Conservation (phyloP, 2,329 filamentous ascomycete genomes). For the Stylonectria norvegica region DNA sequence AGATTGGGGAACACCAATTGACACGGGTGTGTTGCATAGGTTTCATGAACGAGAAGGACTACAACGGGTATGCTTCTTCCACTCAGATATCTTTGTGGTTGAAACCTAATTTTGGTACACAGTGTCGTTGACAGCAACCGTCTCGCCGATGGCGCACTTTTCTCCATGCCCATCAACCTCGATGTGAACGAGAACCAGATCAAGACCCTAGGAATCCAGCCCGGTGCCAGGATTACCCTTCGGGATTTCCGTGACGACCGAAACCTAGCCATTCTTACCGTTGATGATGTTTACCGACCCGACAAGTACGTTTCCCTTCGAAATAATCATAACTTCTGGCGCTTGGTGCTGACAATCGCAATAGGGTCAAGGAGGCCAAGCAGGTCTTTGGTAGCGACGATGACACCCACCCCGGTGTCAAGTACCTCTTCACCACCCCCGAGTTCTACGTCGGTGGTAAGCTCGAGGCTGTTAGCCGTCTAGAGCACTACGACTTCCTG, state of each 20-base stretch:
- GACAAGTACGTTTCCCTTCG: constrained; percentile 69
- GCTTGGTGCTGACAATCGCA: constrained; percentile 16
- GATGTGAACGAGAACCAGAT: constrained; percentile 76
- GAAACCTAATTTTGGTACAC: constrained; percentile 27
- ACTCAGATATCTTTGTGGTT: too few species aligned
- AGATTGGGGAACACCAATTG: constrained; percentile 12
- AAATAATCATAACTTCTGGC: neutral
- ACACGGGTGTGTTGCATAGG: constrained; percentile 50
- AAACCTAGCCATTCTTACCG: constrained; percentile 90
- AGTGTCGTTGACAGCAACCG: constrained; percentile 88
- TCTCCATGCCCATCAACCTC: constrained; percentile 95
- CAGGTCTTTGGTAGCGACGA: constrained; percentile 92
- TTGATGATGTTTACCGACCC: constrained; percentile 92
- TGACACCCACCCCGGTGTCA: constrained; percentile 86
- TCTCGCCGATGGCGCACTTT: constrained; percentile 83
- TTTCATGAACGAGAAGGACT: constrained; percentile 97
- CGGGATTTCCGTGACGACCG: constrained; percentile 95
- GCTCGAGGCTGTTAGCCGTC: constrained; percentile 88
- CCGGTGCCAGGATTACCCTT: constrained; percentile 79
- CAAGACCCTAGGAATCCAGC: constrained; percentile 69
- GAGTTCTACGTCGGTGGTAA: constrained; percentile 96
- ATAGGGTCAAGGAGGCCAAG: constrained; percentile 80
- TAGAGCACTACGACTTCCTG: constrained; percentile 99
- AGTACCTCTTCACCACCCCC: constrained; percentile 77
- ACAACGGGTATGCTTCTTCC: constrained; percentile 67